Evolutionary conservation across 2,329 filamentous ascomycete species (phyloP), one percentile per base, ranked within the genome.

Genomic region (Chrysosporium queenslandicum): DNA sequence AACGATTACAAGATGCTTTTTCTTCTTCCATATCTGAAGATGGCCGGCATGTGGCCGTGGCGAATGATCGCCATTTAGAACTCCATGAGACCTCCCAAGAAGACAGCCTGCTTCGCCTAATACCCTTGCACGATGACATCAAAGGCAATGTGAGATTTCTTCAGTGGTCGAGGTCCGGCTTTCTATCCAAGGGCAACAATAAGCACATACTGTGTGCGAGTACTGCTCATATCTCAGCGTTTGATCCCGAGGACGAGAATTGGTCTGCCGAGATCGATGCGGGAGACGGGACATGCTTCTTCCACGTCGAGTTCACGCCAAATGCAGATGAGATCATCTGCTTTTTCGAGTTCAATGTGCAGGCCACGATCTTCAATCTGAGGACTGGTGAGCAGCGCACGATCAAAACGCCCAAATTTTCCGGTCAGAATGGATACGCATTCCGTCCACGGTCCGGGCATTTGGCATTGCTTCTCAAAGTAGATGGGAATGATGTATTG

Each of bases 371-470:
- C 7, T 65, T 68, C 46, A 64, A 61, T 23, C 50, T 72, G 16
- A 61, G 64, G 5, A 63, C 62, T 11, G 63, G 67, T 18, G 63
- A 61, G 50, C 69, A 63, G 49, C 65, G 64, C 18, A 56, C 71
- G 25, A 68, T 72, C 37, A 71, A 68, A 42, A 57, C 65, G 1
- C 69, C 69, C 1, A 72, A 72, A 53, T 68, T 64, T 30, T 61
- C 67, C 7, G 64, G 66, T 54, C 50, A 58, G 11, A 64, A 65
- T 55, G 63, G 65, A 14, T 68, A 66, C 36, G 68, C 65, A 4
- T 71, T 69, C 57, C 66, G 69, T 3, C 67, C 68, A n/a, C 58
- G 57, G n/a, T 70, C 69, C 0, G 58, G 62, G 9, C 64, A 72
- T 43, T 59, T 72, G 16, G 69, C 70, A 0, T 61, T 71, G 25